Conservation (phyloP, 2,329 filamentous ascomycete species). For the Dissoconium aciculare region DNA sequence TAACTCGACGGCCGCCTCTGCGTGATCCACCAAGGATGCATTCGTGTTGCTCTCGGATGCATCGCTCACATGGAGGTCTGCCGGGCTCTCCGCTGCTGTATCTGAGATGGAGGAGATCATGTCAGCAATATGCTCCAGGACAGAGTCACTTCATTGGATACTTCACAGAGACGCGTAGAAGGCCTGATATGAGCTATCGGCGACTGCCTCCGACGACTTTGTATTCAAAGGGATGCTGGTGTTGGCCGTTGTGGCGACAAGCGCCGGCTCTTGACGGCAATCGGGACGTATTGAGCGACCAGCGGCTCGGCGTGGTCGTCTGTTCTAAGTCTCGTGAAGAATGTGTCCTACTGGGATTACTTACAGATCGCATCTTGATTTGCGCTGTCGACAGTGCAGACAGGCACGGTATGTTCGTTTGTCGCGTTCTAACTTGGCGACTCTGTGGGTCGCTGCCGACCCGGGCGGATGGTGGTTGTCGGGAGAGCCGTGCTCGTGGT, state of each 20-base stretch:
- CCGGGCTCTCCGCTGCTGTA: conserved; percentile 21
- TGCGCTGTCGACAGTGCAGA: conserved; percentile 22
- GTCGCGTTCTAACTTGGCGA: conserved; percentile 16
- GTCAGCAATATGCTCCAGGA: too few species aligned
- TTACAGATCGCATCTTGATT: conserved; percentile 22
- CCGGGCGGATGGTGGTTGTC: conserved; percentile 2
- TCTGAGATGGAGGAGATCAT: too few species aligned
- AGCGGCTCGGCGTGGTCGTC: background rate
- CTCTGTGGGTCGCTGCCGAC: background rate
- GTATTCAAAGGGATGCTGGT: too few species aligned
- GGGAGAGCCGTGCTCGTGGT: conserved; percentile 2
- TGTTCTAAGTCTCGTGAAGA: too few species aligned
- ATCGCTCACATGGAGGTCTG: conserved; percentile 21
- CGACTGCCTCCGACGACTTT: too few species aligned
- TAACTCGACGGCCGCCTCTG: conserved; percentile 19
- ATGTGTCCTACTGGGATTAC: too few species aligned
- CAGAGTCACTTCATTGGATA: too few species aligned
- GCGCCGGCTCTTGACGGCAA: conserved; percentile 8
- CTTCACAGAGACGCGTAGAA: too few species aligned
- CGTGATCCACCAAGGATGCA: conserved; percentile 21
- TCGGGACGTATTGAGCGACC: background rate
- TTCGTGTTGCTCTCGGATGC: conserved; percentile 22
- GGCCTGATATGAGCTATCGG: too few species aligned
- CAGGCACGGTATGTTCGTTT: conserved; percentile 23
- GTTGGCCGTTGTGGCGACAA: too few species aligned